These are phyloP conservation scores for Eimeria tenella DNA, from an alignment of 169 alveolate species.

Conservation along the genomic window DNA sequence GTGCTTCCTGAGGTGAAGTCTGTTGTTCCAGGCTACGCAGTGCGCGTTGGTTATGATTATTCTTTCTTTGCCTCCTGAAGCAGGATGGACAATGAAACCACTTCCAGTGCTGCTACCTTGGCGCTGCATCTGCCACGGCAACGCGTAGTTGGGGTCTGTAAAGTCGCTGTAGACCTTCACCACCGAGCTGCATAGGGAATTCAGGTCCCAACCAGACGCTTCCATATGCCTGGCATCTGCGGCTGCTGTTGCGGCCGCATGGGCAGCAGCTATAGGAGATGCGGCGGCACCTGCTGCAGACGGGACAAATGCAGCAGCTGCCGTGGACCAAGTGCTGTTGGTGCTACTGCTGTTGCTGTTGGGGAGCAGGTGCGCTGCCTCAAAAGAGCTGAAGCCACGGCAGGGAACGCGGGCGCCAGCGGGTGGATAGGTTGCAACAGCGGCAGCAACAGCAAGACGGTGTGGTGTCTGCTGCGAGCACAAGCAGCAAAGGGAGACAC, in stretches of 20 bases:
- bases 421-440: no score
- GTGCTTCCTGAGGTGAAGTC: conserved; percentile 88
- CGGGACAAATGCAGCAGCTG: conserved; percentile 25
- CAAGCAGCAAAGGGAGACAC: no score
- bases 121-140: conserved; percentile 90
- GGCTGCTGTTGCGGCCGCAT: background rate
- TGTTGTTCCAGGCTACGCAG: conserved; percentile 85
- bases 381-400: background rate
- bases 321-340: background rate
- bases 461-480: no score
- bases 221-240: background rate
- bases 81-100: conserved; percentile 29
- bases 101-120: conserved; percentile 88
- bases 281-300: conserved; percentile 30
- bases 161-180: conserved; percentile 89
- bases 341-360: background rate
- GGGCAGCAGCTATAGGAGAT: background rate
- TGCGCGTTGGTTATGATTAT: conserved; percentile 88
- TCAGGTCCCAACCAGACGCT: background rate
- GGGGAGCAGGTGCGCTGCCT: background rate
- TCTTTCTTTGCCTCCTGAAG: background rate
- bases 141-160: conserved; percentile 89
- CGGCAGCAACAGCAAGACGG: background rate
- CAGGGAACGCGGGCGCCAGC: background rate
- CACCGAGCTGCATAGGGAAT: conserved; percentile 81